Evolutionary conservation across 2,329 filamentous ascomycete species (phyloP).

Genomic region (Penicillium glabrum): DNA sequence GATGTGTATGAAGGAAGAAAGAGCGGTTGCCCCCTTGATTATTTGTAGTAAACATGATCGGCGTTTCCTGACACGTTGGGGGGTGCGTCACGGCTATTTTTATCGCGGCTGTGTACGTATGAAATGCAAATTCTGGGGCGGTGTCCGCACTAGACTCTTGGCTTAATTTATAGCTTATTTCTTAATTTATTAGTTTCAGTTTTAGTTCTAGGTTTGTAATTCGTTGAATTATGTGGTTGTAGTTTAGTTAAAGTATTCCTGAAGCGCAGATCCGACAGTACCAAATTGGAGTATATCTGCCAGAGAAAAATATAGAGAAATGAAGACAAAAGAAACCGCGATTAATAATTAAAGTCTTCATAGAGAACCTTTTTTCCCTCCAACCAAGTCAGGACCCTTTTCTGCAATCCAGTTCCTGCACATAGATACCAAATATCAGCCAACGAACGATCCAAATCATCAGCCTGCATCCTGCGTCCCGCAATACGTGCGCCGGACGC

Average conservation of each 20-base stretch:
- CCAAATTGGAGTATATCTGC: no score
- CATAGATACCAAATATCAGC: slow-evolving; percentile 60
- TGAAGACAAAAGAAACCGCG: background rate
- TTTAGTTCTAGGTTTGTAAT: no score
- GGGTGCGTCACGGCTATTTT: slow-evolving; percentile 54
- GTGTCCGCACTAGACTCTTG: background rate
- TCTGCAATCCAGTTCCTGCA: slow-evolving; percentile 52
- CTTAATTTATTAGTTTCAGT: background rate
- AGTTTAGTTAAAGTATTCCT: no score
- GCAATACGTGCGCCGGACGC: slow-evolving; percentile 36
- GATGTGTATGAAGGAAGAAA: slow-evolving; percentile 9
- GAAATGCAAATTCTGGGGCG: background rate
- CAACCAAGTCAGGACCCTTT: slow-evolving; percentile 54
- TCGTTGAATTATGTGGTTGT: no score
- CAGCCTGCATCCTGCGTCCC: slow-evolving; percentile 47
- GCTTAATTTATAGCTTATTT: background rate
- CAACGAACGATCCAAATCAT: slow-evolving; percentile 45
- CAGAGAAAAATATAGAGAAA: background rate
- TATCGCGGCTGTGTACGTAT: slow-evolving; percentile 9
- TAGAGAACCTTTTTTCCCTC: slow-evolving; percentile 30
- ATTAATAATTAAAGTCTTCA: background rate
- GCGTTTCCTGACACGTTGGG: slow-evolving; percentile 69
- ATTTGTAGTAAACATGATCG: slow-evolving; percentile 22
- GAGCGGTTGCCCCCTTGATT: slow-evolving; percentile 1
- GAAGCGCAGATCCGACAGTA: no score